phyloP scores from a whole-genome alignment of 75 land plant species.

The Cryptomeria japonica region DNA sequence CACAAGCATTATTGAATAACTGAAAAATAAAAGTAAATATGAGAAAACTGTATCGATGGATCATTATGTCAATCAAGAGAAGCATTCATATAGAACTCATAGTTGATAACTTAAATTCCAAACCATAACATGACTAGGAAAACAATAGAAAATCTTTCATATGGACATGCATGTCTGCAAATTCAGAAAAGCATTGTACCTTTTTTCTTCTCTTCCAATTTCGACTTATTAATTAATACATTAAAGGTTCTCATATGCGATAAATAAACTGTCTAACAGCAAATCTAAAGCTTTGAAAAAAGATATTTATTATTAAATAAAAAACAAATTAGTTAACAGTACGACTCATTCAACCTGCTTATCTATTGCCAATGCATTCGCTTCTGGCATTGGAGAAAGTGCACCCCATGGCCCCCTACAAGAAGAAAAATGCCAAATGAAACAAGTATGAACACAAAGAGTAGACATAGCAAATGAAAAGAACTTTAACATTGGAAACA shows the following conservation, averaged over 20 bases:
- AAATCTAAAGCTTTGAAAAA: background rate
- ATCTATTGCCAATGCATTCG: slow-evolving; percentile 74
- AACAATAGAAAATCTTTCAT: background rate
- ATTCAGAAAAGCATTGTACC: background rate
- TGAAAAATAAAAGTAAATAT: too few species aligned
- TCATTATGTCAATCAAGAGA: background rate
- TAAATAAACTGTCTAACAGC: background rate
- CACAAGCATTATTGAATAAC: too few species aligned
- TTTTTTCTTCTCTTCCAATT: background rate
- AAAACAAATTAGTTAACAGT: background rate
- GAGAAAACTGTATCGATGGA: background rate
- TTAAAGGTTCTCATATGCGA: background rate
- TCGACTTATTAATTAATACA: background rate
- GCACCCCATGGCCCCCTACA: slow-evolving; percentile 81
- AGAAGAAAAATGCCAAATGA: background rate
- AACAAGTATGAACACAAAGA: background rate
- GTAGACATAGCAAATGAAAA: background rate
- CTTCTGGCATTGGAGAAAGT: slow-evolving; percentile 77
- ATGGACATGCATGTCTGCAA: background rate
- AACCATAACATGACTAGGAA: background rate
- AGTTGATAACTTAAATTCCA: background rate
- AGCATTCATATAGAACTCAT: too few species aligned
- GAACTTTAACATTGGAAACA: background rate
- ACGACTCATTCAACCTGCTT: slow-evolving; percentile 37
- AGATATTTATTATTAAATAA: background rate